Evolutionary conservation across 176 grass and related monocot species (phyloP).

Genomic region (Typha latifolia): DNA sequence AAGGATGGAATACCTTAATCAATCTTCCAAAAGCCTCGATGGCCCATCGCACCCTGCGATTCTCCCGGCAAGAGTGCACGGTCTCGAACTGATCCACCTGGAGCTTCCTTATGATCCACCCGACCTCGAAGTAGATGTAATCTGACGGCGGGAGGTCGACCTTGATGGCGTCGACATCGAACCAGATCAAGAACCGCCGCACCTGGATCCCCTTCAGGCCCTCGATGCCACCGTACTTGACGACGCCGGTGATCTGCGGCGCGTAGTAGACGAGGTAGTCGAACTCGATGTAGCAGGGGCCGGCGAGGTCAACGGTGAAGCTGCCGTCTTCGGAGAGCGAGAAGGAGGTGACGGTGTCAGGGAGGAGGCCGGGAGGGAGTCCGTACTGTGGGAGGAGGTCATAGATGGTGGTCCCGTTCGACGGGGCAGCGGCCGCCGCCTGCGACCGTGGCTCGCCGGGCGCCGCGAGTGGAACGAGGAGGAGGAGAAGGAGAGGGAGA

Average conservation of each 20-base stretch:
- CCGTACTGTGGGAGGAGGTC: constrained; percentile 19
- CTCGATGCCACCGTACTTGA: constrained; percentile 17
- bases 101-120: constrained; percentile 25
- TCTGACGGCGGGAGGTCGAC: constrained; percentile 25
- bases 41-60: not conserved
- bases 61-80: constrained; percentile 17
- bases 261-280: constrained; percentile 29
- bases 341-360: constrained; percentile 26
- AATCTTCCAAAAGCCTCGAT: not conserved
- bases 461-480: not conserved
- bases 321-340: constrained; percentile 9
- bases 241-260: constrained; percentile 12
- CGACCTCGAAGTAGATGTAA: constrained; percentile 27
- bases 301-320: constrained; percentile 20
- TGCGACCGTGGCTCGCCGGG: not conserved
- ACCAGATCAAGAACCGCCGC: constrained; percentile 23
- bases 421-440: not conserved
- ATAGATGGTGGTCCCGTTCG: constrained; percentile 25
- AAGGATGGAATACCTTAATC: not conserved
- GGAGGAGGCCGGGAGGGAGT: constrained; percentile 20
- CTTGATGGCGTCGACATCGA: constrained; percentile 20
- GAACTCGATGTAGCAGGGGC: constrained; percentile 26
- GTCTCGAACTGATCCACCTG: constrained; percentile 13
- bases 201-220: constrained; percentile 26
- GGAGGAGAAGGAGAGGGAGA: not conserved